Conservation (phyloP, 495 filamentous ascomycete genomes). For the Penicillium nucicola region DNA sequence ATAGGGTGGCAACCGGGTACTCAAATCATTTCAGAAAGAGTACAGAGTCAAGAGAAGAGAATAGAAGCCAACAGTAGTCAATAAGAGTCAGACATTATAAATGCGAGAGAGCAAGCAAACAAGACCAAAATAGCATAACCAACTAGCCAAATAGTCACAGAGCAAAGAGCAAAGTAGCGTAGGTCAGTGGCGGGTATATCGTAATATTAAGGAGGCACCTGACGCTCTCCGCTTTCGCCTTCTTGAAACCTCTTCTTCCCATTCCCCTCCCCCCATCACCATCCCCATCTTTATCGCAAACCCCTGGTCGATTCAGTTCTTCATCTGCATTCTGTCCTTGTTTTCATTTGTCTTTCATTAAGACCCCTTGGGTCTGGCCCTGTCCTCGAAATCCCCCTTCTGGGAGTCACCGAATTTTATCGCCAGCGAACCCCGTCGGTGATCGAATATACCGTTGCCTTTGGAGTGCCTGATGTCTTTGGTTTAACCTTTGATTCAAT, state of each 20-base stretch:
- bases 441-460: not conserved
- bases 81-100: conserved; percentile 3
- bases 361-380: not conserved
- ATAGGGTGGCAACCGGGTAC: conserved; percentile 4
- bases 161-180: conserved; percentile 8
- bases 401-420: conserved; percentile 7
- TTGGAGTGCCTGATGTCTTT: conserved; percentile 19
- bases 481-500: conserved; percentile 7
- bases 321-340: not conserved
- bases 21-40: not conserved
- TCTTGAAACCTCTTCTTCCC: conserved; percentile 22
- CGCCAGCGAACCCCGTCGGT: not conserved
- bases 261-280: conserved; percentile 8
- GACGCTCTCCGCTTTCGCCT: conserved; percentile 34
- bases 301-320: not conserved
- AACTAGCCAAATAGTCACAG: too few species aligned
- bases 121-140: too few species aligned
- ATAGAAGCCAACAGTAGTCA: not conserved
- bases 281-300: conserved; percentile 1
- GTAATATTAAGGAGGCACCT: conserved; percentile 37
- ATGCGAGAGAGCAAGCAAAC: too few species aligned
- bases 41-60: not conserved
- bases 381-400: conserved; percentile 6
- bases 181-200: conserved; percentile 18
- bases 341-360: not conserved